Base-by-base conservation (phyloP, 106 monocot genomes). In the Apostasia shenzhenica region DNA sequence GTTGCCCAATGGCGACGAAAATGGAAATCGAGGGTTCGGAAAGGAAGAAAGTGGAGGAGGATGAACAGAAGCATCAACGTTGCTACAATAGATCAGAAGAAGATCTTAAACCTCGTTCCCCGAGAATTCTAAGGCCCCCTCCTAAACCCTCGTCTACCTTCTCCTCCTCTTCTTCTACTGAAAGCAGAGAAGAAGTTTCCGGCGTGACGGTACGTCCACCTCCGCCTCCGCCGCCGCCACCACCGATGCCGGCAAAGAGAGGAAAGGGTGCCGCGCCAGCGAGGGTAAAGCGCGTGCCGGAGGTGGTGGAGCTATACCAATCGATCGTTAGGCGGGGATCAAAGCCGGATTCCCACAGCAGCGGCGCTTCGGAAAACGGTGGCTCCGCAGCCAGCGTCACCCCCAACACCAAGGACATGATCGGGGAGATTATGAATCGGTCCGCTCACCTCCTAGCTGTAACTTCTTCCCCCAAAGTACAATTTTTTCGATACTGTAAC, bases 371-470 rank as follows among this genome's bases (percentile, higher is more conserved):
- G n/a, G 56, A 13, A 13, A 3, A 4, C 38, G 81, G 72, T 40
- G 39, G 14, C 37, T 8, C 41, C 14, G 88, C 67, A 66, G 52
- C 61, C 56, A 68, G 71, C 41, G 14, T 48, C 1, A 64, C 47
- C 1, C 59, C 63, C 12, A 88, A 79, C 74, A 53, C 73, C 54
- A 61, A 81, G 66, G 80, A 81, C 14, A 88, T 88, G 88, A 88
- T 88, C 26, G 88, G 84, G 45, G 88, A 88, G 63, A 88, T 88
- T 48, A 84, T 84, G 81, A 88, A 88, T 40, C 49, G 79, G 68
- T 88, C 88, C 5, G 60, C 81, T n/a, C 79, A 88, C 58, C 77
- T 88, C 55, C 70, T 77, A 67, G 88, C 88, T 61, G 88, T 84
- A 79, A 88, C 78, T 41, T 73, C 8, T 12, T 45, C 41, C 68